Evolutionary conservation across 1,284 basidiomycete genomes (phyloP).

Genomic region (Lentinula novae-zelandiae): DNA sequence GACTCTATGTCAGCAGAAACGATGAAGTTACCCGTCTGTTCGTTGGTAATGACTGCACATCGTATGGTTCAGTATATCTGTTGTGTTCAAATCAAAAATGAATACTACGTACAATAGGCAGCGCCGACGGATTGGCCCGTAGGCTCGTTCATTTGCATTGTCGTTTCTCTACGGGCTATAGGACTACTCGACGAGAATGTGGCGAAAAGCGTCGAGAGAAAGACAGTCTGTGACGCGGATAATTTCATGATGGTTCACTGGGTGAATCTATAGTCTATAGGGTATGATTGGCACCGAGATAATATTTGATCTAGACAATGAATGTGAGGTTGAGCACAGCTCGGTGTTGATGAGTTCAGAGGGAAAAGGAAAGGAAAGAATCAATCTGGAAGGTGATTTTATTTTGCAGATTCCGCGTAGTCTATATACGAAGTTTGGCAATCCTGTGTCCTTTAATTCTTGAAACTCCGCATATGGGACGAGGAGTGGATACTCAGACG

Average conservation of each 20-base stretch:
- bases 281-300: background rate
- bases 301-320: background rate
- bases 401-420: background rate
- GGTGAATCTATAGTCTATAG: background rate
- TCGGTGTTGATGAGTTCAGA: background rate
- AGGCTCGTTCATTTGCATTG: constrained; percentile 3
- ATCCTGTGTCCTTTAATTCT: too few relatives aligned
- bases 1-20: constrained; percentile 26
- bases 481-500: too few relatives aligned
- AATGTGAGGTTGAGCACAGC: constrained; percentile 1
- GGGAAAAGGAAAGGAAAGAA: background rate
- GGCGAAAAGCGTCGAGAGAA: background rate
- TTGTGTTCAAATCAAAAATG: background rate
- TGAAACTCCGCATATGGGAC: too few relatives aligned
- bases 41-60: constrained; percentile 31
- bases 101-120: constrained; percentile 5
- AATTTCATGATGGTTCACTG: constrained; percentile 5
- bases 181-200: constrained; percentile 3
- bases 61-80: background rate
- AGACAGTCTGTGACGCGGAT: background rate
- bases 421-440: background rate
- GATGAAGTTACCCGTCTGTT: constrained; percentile 28
- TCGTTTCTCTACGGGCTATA: constrained; percentile 4
- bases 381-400: background rate
- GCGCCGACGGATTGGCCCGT: constrained; percentile 6